Percentiles rank a stretch among this genome's conserved stretches.
Evolutionary conservation across 129 eudicot species (phyloP).

Genomic region (Artemisia annua): DNA sequence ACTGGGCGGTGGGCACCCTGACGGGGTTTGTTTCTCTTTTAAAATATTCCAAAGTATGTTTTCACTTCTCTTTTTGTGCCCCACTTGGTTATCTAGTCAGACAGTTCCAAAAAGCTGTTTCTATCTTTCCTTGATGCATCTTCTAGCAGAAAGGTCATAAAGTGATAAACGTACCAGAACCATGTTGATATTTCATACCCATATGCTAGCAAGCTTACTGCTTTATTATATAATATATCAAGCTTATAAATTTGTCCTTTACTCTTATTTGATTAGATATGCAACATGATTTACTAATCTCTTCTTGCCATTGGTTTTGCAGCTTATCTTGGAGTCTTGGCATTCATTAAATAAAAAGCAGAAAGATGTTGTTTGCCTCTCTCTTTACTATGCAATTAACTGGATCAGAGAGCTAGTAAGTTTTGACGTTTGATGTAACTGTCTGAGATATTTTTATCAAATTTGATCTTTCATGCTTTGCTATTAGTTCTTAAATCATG

Average conservation of each 20-base stretch:
- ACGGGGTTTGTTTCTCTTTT: not conserved
- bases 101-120: not conserved
- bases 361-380: constrained; percentile 60
- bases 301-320: constrained; percentile 33
- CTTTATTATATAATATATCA: constrained; percentile 5
- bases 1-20: not conserved
- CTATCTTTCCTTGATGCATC: not conserved
- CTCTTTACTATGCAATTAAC: constrained; percentile 78
- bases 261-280: not conserved
- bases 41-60: not conserved
- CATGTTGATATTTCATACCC: no score
- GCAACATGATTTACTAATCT: constrained; percentile 20
- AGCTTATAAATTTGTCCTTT: constrained; percentile 10
- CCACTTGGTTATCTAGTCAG: not conserved
- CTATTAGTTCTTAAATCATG: constrained; percentile 2
- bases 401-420: constrained; percentile 85
- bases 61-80: not conserved
- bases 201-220: not conserved
- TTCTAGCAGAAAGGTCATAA: constrained; percentile 6
- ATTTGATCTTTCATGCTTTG: constrained; percentile 10
- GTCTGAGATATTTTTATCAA: constrained; percentile 2
- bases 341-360: constrained; percentile 54
- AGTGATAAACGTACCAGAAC: no score
- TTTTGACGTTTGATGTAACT: constrained; percentile 18
- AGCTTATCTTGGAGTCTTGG: constrained; percentile 54